Evolutionary conservation across 768 basidiomycete species (phyloP), one percentile per base, ranked within the genome.

Genomic region (Russula compacta): DNA sequence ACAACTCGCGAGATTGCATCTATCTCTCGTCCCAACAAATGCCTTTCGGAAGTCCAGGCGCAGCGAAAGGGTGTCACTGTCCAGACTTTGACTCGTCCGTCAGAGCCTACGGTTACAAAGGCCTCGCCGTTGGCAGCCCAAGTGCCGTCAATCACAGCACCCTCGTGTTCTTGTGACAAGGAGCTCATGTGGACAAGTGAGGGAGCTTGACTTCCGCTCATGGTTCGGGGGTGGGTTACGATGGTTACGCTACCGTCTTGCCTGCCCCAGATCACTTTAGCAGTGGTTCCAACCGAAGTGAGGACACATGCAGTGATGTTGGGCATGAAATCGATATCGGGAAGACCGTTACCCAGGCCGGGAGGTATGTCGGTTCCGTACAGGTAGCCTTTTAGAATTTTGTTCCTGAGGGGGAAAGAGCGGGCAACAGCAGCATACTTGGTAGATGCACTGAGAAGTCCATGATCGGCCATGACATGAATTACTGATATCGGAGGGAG

Each of bases 61-160:
- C 84, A 85, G n/a, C 63, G 66, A 14, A 82, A 70, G 4, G 72
- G 73, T 64, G 77, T 81, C 15, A 78, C 72, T 59, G 86, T 80
- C 91, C 91, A 92, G 3, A 93, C 63, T 69, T 91, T 92, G 65
- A 89, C 78, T 24, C 74, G 72, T 0, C 88, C 88, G 65, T 92
- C 88, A 1, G 74, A 69, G 6, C 81, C 83, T 1, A 75, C 83
- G 5, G 83, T 86, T 40, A 82, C 71, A 42, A 83, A 77, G 1
- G 68, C 68, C 7, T 67, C 64, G 1, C 68, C 69, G 15, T 49
- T 61, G 17, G 72, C 69, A 60, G 80, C 78, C 78, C 85, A 89
- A 4, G 77, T 68, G 5, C 81, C 75, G 61, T 85, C 79, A 10
- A 77, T 67, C 4, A 92, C 83, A 0, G 73, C 69, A 6, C 82